Base-by-base conservation (phyloP, 2,329 filamentous ascomycete species). In the Nannizziopsis arthrosporioides region DNA sequence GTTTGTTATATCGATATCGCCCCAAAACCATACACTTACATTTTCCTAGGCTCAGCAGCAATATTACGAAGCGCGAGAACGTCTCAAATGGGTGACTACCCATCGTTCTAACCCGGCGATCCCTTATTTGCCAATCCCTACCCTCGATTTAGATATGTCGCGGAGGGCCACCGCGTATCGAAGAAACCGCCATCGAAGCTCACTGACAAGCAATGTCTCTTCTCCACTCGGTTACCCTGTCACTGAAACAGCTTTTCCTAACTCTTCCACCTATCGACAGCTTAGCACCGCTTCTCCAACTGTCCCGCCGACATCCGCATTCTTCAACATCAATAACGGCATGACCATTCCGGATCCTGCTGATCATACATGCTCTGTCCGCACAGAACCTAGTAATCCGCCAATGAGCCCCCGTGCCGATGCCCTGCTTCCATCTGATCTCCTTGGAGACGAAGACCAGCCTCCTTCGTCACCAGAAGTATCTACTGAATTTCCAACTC, bases 351-450 rank as follows among this genome's bases (percentile, higher is more conserved):
- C 70, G 5, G 59, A 63, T 49, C 63, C 68, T 15, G 58, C 63
- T 5, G 66, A 70, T 38, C 64, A 66, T 18, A 56, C 68, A 2
- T 61, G 64, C 19, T 55, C 60, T 11, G 57, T 62, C 52, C 70
- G 73, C 22, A 68, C 72, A 12, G 77, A 81, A 22, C 63, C 72
- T 32, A 73, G 72, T 35, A 78, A 76, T 22, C 76, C 74, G 8
- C 75, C 76, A 10, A 81, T 81, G 77, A 81, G 77, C 57, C 79
- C 79, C 1, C 73, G 75, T 15, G 78, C 78, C 12, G 77, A 78
- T 53, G 73, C 76, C 19, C 62, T 82, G 15, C 63, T 82, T 5
- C 79, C 79, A 2, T 77, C 78, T 1, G 77, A 78, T 56, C 66
- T 82, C 10, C 72, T 80, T 43, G 74, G 74, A 3, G 75, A 78